A percentile compares a stretch with the other conserved stretches of the same genome.
Evolutionary conservation across 2,329 filamentous ascomycete genomes (phyloP).

Genomic region (Fusarium bactridioides): DNA sequence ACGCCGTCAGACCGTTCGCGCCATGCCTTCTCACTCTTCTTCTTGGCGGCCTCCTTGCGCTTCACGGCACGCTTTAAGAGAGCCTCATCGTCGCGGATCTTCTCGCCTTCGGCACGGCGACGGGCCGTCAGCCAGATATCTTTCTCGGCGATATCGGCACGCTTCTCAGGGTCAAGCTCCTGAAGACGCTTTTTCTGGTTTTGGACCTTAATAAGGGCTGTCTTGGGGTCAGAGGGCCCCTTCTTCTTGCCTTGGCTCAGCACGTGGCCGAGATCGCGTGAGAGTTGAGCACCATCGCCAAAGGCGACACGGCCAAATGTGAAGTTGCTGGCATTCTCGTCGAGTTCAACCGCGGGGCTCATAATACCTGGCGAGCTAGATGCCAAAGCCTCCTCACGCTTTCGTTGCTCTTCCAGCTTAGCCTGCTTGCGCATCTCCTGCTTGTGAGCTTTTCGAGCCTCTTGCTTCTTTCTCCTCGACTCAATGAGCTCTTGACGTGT

Average conservation of each 20-base stretch:
- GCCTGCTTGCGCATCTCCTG: slow-evolving; percentile 81
- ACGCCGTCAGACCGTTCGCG: slow-evolving; percentile 75
- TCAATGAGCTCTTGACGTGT: slow-evolving; percentile 94
- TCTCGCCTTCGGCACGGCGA: slow-evolving; percentile 87
- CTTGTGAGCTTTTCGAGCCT: slow-evolving; percentile 86
- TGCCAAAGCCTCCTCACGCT: slow-evolving; percentile 69
- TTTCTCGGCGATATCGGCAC: slow-evolving; percentile 88
- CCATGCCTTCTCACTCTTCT: slow-evolving; percentile 93
- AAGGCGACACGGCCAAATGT: slow-evolving; percentile 94
- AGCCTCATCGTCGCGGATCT: slow-evolving; percentile 84
- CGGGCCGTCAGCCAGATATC: slow-evolving; percentile 93
- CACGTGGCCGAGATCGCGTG: slow-evolving; percentile 73
- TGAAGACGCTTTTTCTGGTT: slow-evolving; percentile 84
- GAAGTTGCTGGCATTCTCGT: slow-evolving; percentile 71
- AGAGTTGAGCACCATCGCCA: slow-evolving; percentile 81
- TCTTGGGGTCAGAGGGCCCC: slow-evolving; percentile 84
- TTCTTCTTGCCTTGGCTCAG: slow-evolving; percentile 68
- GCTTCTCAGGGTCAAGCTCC: slow-evolving; percentile 79
- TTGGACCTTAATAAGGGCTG: slow-evolving; percentile 84
- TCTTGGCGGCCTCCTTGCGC: slow-evolving; percentile 88
- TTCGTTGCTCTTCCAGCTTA: slow-evolving; percentile 79
- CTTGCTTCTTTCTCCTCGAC: slow-evolving; percentile 84
- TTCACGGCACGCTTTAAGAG: slow-evolving; percentile 94
- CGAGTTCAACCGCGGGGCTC: slow-evolving; percentile 62
- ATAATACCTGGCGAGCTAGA: slow-evolving; percentile 69